Evolutionary conservation across 495 filamentous ascomycete genomes (phyloP).

Genomic region (Daldinia decipiens): DNA sequence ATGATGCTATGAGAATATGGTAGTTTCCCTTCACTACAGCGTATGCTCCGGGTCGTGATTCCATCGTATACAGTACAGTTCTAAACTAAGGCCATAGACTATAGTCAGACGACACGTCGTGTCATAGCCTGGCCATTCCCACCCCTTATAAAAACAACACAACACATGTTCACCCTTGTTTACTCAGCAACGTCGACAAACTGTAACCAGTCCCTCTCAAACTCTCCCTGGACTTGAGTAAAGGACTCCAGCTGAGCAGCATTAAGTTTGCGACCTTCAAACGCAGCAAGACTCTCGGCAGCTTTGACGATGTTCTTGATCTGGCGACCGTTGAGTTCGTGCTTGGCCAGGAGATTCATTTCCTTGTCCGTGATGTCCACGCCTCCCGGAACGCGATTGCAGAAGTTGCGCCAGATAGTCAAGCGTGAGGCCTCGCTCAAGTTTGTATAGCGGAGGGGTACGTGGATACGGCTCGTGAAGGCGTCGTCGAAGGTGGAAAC

Average conservation of each 20-base stretch:
- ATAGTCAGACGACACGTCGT: background rate
- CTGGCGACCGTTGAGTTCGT: conserved; percentile 67
- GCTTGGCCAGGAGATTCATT: conserved; percentile 53
- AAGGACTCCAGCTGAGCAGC: conserved; percentile 17
- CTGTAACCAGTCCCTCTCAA: conserved; percentile 33
- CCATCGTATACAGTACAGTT: background rate
- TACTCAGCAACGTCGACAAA: conserved; percentile 30
- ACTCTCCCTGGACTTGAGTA: conserved; percentile 35
- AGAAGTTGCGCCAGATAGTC: conserved; percentile 62
- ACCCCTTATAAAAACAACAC: background rate
- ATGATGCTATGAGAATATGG: background rate
- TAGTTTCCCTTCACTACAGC: background rate
- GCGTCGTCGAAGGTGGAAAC: conserved; percentile 67
- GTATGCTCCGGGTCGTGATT: background rate
- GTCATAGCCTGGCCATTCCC: background rate
- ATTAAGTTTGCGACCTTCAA: conserved; percentile 48
- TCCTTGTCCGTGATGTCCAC: conserved; percentile 55
- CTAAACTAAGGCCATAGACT: background rate
- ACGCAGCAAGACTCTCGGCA: conserved; percentile 53
- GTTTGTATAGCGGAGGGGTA: conserved; percentile 53
- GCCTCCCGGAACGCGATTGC: conserved; percentile 20
- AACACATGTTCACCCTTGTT: background rate
- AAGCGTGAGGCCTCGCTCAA: conserved; percentile 47
- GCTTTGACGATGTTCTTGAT: conserved; percentile 73
- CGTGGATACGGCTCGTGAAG: conserved; percentile 61